phyloP scores from a whole-genome alignment of 768 basidiomycete genomes.

The Lentinus brumalis region DNA sequence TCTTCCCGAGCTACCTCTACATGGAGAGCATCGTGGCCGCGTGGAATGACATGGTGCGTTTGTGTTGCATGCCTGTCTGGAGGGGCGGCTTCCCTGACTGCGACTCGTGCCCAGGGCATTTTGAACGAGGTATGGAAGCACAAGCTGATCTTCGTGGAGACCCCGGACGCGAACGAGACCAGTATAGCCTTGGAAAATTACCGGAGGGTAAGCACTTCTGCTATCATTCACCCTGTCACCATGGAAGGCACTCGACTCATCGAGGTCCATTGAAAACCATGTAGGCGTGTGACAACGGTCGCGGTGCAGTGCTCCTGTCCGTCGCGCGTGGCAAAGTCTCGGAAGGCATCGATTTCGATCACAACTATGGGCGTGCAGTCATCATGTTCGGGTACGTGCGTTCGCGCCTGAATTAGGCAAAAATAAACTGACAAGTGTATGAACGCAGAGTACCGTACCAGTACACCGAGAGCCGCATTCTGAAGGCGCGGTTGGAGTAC shows the following conservation, averaged over 20 bases:
- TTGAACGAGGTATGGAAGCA: conserved; percentile 99
- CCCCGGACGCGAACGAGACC: conserved; percentile 98
- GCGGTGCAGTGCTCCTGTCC: conserved; percentile 93
- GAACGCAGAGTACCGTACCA: conserved; percentile 83
- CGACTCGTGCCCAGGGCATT: conserved; percentile 70
- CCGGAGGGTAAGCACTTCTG: conserved; percentile 63
- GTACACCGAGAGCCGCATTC: conserved; percentile 96
- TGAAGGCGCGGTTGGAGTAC: conserved; percentile 97
- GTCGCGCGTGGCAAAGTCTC: conserved; percentile 99
- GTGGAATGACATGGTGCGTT: conserved; percentile 99
- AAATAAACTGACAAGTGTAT: background rate
- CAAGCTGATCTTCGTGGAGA: conserved; percentile 99
- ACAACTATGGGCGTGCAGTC: conserved; percentile 98
- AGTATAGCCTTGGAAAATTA: conserved; percentile 98
- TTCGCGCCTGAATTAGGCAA: conserved; percentile 1
- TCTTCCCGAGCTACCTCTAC: conserved; percentile 99
- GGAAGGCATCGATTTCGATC: conserved; percentile 99
- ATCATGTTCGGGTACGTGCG: conserved; percentile 95
- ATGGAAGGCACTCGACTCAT: background rate
- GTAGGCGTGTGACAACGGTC: conserved; percentile 97
- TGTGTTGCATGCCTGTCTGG: conserved; percentile 18
- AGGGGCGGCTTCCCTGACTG: conserved; percentile 6
- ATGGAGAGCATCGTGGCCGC: conserved; percentile 99
- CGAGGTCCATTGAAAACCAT: background rate
- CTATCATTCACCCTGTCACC: background rate